Base-by-base conservation (phyloP, 169 alveolate species). In the Cardiosporidium cionae region DNA sequence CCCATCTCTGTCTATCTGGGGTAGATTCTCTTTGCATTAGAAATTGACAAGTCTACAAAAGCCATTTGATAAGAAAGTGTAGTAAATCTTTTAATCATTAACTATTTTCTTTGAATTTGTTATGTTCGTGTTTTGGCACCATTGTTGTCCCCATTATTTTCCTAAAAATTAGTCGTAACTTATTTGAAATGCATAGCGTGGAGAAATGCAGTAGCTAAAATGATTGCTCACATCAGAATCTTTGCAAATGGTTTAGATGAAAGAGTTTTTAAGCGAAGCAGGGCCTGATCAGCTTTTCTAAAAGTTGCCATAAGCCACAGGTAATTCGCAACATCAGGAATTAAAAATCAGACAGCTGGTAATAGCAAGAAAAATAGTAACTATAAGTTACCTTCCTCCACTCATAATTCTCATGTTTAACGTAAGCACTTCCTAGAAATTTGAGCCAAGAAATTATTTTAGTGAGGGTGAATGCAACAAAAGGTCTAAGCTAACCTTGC, bases 221-320 rank as follows among this genome's bases (percentile, higher is more conserved):
- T 65, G 5, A 68, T 58, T 2, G 82, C 76, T 52, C 69, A 65
- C 82, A 76, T 76, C 66, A 76, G 1, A 2, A 63, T 31, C 52
- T 68, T 67, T 1, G 82, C 76, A 25, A 25, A 31, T 3, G 82
- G 82, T 16, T 76, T 27, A 7, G 78, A 34, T 0, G 28, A 37
- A 16, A 76, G 36, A 6, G 82, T 76, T 32, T 68, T 66, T 28
- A 76, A 74, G 27, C 82, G 64, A 3, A 67, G 72, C 7, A 75
- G 76, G 6, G 81, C 81, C 28, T 23, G 62, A 28, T 75, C 81
- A 27, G 81, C 81, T 16, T 66, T 64, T 28, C 81, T 75, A 68
- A 34, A 4, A 3, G 52, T 44, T 44, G 58, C n/a, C 58, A 44
- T 44, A 44, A 44, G 58, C 16, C n/a, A 16, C 16, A 44, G n/a